Conservation (phyloP, 2,329 filamentous ascomycete genomes). For the Cladosporium sp. region DNA sequence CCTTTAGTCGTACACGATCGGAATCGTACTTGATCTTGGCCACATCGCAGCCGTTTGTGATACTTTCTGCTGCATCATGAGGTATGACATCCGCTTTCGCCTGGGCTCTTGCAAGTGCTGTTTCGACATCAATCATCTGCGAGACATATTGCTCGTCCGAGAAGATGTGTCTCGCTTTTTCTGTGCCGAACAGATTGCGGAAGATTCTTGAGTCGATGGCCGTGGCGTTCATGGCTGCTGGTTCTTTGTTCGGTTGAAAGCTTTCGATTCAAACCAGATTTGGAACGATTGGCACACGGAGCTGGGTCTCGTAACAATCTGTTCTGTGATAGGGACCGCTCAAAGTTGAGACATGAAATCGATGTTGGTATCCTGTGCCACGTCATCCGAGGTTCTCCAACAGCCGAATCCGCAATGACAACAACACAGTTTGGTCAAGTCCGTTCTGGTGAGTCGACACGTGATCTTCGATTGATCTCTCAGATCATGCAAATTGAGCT, state of each 20-base stretch:
- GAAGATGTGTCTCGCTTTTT: conserved; percentile 3
- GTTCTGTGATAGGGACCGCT: not conserved
- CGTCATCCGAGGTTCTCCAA: not conserved
- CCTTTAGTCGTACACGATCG: not conserved
- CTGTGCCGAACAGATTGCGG: conserved; percentile 13
- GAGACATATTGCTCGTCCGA: conserved; percentile 5
- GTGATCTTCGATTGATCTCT: too few species aligned
- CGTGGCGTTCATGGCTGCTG: conserved; percentile 26
- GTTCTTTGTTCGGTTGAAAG: not conserved
- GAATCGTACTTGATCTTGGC: not conserved
- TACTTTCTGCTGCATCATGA: conserved; percentile 26
- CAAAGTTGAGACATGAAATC: too few species aligned
- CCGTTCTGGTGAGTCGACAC: not conserved
- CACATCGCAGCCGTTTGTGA: conserved; percentile 18
- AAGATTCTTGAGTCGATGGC: conserved; percentile 31
- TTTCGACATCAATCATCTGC: conserved; percentile 11
- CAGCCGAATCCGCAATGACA: not conserved
- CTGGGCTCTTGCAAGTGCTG: conserved; percentile 6
- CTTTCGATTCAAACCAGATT: not conserved
- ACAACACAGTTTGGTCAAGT: not conserved
- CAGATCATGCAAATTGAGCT: too few species aligned
- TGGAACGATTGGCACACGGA: not conserved
- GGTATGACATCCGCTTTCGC: conserved; percentile 23
- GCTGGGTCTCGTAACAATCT: not conserved
- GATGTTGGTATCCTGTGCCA: too few species aligned